Evolutionary conservation across 805 yeast species (phyloP).

Genomic region (Sugiyamaella marilandica): DNA sequence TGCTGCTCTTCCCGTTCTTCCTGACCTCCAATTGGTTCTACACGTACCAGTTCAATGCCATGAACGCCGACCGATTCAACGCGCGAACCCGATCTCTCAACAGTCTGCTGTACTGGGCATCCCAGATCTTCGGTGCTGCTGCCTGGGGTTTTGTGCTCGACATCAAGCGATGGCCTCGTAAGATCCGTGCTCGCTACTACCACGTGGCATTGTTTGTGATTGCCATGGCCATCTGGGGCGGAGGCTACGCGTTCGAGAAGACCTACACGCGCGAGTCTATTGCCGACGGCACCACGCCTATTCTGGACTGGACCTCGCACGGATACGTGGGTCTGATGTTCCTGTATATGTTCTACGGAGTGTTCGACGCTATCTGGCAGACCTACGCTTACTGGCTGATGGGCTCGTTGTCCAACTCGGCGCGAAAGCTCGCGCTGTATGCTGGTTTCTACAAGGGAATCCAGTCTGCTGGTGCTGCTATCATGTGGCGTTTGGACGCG

Average conservation of each 20-base stretch:
- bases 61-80: slow-evolving; percentile 52
- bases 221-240: slow-evolving; percentile 54
- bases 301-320: slow-evolving; percentile 44
- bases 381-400: slow-evolving; percentile 53
- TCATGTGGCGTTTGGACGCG: slow-evolving; percentile 56
- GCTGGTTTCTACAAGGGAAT: slow-evolving; percentile 62
- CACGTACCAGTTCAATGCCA: slow-evolving; percentile 58
- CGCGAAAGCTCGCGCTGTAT: slow-evolving; percentile 50
- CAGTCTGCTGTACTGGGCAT: slow-evolving; percentile 55
- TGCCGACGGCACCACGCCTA: slow-evolving; percentile 14
- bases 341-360: slow-evolving; percentile 58
- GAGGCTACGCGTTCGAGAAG: slow-evolving; percentile 48
- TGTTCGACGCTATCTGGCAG: slow-evolving; percentile 57
- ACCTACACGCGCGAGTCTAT: slow-evolving; percentile 39
- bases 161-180: slow-evolving; percentile 38
- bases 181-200: slow-evolving; percentile 43
- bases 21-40: slow-evolving; percentile 63
- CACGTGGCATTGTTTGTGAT: slow-evolving; percentile 36
- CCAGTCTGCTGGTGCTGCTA: slow-evolving; percentile 61
- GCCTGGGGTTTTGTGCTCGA: slow-evolving; percentile 48
- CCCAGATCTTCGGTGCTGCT: slow-evolving; percentile 56
- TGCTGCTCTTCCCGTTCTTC: slow-evolving; percentile 55
- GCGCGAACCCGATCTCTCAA: slow-evolving; percentile 58
- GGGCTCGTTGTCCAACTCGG: slow-evolving; percentile 55
- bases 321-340: slow-evolving; percentile 55